A percentile compares a stretch with the other conserved stretches of the same genome.
phyloP scores from a whole-genome alignment of 495 filamentous ascomycete genomes.

The Tuber indicum region DNA sequence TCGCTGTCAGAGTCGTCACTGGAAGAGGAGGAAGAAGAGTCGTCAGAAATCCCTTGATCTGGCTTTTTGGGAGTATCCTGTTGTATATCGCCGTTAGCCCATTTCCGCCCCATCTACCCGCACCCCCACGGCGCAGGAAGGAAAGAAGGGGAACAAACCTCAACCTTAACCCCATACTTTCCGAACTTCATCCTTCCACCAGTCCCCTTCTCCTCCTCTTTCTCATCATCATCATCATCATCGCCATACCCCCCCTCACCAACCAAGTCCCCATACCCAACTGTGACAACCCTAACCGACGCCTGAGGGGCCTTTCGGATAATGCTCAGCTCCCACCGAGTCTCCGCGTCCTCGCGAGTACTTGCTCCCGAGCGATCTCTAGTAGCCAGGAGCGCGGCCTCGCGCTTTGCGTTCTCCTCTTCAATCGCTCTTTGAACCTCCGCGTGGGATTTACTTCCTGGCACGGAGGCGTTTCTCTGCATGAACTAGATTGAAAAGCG shows the following conservation, averaged over 20 bases:
- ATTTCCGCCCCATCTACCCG: background rate
- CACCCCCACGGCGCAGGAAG: background rate
- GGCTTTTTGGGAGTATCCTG: conserved; percentile 5
- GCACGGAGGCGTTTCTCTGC: conserved; percentile 70
- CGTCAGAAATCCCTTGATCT: background rate
- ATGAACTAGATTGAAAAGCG: conserved; percentile 60
- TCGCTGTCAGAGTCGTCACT: background rate
- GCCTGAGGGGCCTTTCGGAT: conserved; percentile 35
- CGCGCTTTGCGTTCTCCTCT: conserved; percentile 67
- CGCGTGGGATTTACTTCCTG: conserved; percentile 45
- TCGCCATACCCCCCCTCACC: conserved; percentile 43
- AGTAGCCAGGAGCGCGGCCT: conserved; percentile 57
- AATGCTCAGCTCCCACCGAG: conserved; percentile 73
- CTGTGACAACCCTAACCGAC: conserved; percentile 43
- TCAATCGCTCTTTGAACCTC: conserved; percentile 61
- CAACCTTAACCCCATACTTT: conserved; percentile 25
- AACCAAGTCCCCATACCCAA: conserved; percentile 45
- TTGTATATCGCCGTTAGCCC: background rate
- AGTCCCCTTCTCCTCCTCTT: conserved; percentile 8
- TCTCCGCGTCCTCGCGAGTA: conserved; percentile 57
- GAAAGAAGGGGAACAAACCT: conserved; percentile 13
- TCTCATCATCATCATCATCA: conserved; percentile 21
- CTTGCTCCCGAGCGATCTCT: conserved; percentile 44
- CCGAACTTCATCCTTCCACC: conserved; percentile 40
- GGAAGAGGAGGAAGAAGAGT: conserved; percentile 5